Evolutionary conservation across 2,329 filamentous ascomycete species (phyloP).

Genomic region (Fulvia fulva): DNA sequence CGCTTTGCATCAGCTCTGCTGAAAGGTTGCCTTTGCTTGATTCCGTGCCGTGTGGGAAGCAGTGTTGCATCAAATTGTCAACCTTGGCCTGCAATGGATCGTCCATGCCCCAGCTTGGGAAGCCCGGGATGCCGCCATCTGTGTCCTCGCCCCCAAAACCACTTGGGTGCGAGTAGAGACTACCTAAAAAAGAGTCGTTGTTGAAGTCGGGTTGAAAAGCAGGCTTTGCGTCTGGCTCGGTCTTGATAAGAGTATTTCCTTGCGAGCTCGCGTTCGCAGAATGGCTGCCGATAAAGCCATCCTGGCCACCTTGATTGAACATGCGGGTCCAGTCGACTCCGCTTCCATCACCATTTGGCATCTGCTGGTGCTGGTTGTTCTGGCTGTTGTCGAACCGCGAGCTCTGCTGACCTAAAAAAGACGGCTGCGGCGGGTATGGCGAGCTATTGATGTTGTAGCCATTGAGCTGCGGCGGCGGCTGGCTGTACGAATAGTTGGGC

Average conservation of each 20-base stretch:
- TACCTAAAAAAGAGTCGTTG: slow-evolving; percentile 48
- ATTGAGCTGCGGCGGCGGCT: slow-evolving; percentile 25
- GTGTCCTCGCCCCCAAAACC: slow-evolving; percentile 39
- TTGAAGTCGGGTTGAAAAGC: slow-evolving; percentile 42
- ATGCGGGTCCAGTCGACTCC: slow-evolving; percentile 43
- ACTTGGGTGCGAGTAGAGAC: slow-evolving; percentile 44
- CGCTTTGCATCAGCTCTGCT: slow-evolving; percentile 41
- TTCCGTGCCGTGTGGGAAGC: slow-evolving; percentile 55
- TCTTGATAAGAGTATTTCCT: slow-evolving; percentile 37
- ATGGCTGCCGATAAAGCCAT: slow-evolving; percentile 45
- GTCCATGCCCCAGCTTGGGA: slow-evolving; percentile 42
- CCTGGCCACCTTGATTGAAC: slow-evolving; percentile 44
- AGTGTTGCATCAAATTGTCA: slow-evolving; percentile 45
- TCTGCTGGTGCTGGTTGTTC: slow-evolving; percentile 30
- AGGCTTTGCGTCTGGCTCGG: slow-evolving; percentile 40
- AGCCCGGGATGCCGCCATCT: slow-evolving; percentile 33
- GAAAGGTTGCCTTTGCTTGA: slow-evolving; percentile 52
- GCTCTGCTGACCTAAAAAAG: slow-evolving; percentile 38
- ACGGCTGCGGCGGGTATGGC: slow-evolving; percentile 29
- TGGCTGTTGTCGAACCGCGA: slow-evolving; percentile 36
- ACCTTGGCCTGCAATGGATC: slow-evolving; percentile 47
- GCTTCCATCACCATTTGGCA: slow-evolving; percentile 29
- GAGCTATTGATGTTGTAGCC: slow-evolving; percentile 26
- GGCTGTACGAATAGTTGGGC: slow-evolving; percentile 30
- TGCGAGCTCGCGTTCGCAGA: slow-evolving; percentile 42